Evolutionary conservation across 139 green algal genomes (phyloP).

Genomic region (Gonium pectorale): DNA sequence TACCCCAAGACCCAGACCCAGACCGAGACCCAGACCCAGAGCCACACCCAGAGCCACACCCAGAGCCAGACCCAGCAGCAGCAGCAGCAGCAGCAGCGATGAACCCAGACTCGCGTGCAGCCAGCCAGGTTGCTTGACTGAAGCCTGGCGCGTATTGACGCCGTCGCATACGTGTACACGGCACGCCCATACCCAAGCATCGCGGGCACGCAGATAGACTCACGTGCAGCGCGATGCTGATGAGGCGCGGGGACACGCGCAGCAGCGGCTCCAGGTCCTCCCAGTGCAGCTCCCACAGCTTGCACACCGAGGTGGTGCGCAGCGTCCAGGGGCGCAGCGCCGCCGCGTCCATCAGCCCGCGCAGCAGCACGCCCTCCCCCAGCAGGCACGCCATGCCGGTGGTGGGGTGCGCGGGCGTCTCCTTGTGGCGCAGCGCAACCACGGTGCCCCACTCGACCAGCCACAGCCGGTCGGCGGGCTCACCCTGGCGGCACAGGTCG

Average conservation of each 20-base stretch:
- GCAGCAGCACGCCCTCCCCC: slow-evolving; percentile 41
- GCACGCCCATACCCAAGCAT: neutral
- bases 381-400: slow-evolving; percentile 35
- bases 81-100: too few species aligned
- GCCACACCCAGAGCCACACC: neutral
- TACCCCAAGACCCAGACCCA: too few species aligned
- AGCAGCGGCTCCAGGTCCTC: slow-evolving; percentile 26
- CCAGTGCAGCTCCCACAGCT: slow-evolving; percentile 37
- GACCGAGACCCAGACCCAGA: too few species aligned
- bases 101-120: too few species aligned
- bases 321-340: slow-evolving; percentile 26
- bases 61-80: neutral
- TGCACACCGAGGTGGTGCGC: neutral
- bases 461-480: slow-evolving; percentile 55
- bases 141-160: too few species aligned
- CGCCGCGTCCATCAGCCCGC: slow-evolving; percentile 20
- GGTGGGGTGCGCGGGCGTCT: slow-evolving; percentile 30
- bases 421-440: slow-evolving; percentile 48
- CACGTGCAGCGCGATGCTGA: neutral
- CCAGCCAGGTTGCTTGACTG: too few species aligned
- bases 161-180: neutral
- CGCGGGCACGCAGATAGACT: neutral
- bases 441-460: slow-evolving; percentile 48
- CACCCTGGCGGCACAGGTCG: slow-evolving; percentile 57
- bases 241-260: slow-evolving; percentile 1